Base-by-base conservation (phyloP, 1,284 basidiomycete species). In the Ustilago curta region DNA sequence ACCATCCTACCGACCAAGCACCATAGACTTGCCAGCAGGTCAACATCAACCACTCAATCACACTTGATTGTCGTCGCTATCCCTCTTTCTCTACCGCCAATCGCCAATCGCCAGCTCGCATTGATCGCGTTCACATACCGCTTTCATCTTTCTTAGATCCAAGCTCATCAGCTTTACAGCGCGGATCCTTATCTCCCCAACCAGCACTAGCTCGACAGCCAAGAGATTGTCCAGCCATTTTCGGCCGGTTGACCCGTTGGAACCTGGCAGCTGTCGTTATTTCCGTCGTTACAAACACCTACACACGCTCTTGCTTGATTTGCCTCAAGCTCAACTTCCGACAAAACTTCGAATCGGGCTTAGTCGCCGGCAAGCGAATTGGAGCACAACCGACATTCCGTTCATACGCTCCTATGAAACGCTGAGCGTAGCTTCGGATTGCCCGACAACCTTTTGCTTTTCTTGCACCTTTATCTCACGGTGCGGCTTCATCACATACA, bases 371-470 rank as follows among this genome's bases (percentile, higher is more conserved):
- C 44, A 25, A 59, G 32, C 48, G 31, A 14, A 21, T 29, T 19
- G 27, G 43, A 56, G 23, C 35, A 18, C 32, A 43, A 32, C 25
- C 49, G 35, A 35, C 21, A 11, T 12, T 51, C 49, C 25, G 50
- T 40, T 27, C 8, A 4, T 37, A 47, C 43, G 60, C 40, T 52
- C 43, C 47, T 23, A 52, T 57, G 35, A 55, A 66, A 51, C 43
- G 37, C 21, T 39, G 42, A 59, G 57, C 52, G 39, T 50, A 45
- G n/a, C 29, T 37, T 65, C 55, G 45, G 27, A 55, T 44, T 43
- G 25, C 8, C 40, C 55, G 62, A 54, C 35, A 8, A 27, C 14
- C 44, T 37, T 35, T 35, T 35, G 8, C 3, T 12, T 16, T 37
- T 37, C 35, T 37, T 9, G 3, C 12, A 14, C 19, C 6, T 8